A percentile compares a stretch with the other conserved stretches of the same genome.
Conservation (phyloP, 257 asterid genomes). For the Mitragyna speciosa region DNA sequence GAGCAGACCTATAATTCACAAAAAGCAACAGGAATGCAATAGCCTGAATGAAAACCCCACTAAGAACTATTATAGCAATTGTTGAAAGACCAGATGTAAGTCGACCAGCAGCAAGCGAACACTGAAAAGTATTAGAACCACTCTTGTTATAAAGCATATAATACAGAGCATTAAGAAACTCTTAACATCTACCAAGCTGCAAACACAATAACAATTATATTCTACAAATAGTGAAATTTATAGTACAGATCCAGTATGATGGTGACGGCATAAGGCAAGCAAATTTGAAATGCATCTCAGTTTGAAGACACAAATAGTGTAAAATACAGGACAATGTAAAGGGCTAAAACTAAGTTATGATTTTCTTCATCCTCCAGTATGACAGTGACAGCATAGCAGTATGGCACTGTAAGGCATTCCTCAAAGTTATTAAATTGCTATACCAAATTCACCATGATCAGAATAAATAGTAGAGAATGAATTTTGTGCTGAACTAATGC, state of each 20-base stretch:
- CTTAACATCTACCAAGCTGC: background rate
- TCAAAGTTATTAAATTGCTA: too few relatives aligned
- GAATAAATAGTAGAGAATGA: background rate
- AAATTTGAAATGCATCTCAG: background rate
- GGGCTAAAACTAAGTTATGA: too few relatives aligned
- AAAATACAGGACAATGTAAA: too few relatives aligned
- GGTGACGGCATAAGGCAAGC: background rate
- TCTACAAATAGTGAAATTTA: background rate
- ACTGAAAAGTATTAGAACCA: conserved; percentile 42
- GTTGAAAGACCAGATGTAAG: conserved; percentile 75
- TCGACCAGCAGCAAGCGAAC: conserved; percentile 79
- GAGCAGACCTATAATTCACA: conserved; percentile 61
- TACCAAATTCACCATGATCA: background rate
- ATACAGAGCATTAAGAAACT: background rate
- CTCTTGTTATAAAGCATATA: background rate
- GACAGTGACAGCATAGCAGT: background rate
- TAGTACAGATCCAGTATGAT: background rate
- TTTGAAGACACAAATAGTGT: background rate
- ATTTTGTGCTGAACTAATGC: background rate
- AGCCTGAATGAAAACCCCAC: conserved; percentile 75
- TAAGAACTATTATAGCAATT: conserved; percentile 66
- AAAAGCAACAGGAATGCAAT: conserved; percentile 73
- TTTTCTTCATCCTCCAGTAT: too few relatives aligned
- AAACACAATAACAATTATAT: background rate
- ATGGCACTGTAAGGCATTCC: background rate